phyloP scores from a whole-genome alignment of 768 basidiomycete species.

The Lactifluus piperatus region DNA sequence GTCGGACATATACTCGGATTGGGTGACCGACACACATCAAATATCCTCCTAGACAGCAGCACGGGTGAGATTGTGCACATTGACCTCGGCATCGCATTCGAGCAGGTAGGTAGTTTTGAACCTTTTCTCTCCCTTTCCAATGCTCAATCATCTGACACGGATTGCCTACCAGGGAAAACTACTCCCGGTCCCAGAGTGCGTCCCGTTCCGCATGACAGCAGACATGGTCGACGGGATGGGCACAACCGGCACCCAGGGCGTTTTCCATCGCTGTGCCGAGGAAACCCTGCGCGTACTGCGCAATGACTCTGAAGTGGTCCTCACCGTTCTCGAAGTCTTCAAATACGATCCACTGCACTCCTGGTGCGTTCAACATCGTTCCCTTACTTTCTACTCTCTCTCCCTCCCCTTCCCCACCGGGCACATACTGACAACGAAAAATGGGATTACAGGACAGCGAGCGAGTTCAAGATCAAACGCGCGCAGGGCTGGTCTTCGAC shows the following conservation, averaged over 20 bases:
- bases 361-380: constrained; percentile 50
- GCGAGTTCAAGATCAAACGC: constrained; percentile 61
- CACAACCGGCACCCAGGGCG: constrained; percentile 79
- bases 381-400: no score
- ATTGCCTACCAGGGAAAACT: constrained; percentile 55
- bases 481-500: constrained; percentile 37
- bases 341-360: constrained; percentile 91
- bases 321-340: constrained; percentile 96
- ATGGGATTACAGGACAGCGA: constrained; percentile 61
- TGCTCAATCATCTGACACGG: constrained; percentile 3
- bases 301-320: constrained; percentile 74
- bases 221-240: constrained; percentile 96
- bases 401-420: not conserved
- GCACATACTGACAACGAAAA: not conserved
- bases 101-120: constrained; percentile 48
- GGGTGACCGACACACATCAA: constrained; percentile 87
- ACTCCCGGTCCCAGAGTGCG: constrained; percentile 71
- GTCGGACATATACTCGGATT: constrained; percentile 89
- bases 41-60: constrained; percentile 78
- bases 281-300: constrained; percentile 89
- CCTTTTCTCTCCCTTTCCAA: not conserved
- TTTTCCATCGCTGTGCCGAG: constrained; percentile 92
- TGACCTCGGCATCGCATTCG: constrained; percentile 94
- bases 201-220: constrained; percentile 91
- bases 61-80: constrained; percentile 92